phyloP scores from a whole-genome alignment of 73 alveolate species.

The Uronychia binucleata region DNA sequence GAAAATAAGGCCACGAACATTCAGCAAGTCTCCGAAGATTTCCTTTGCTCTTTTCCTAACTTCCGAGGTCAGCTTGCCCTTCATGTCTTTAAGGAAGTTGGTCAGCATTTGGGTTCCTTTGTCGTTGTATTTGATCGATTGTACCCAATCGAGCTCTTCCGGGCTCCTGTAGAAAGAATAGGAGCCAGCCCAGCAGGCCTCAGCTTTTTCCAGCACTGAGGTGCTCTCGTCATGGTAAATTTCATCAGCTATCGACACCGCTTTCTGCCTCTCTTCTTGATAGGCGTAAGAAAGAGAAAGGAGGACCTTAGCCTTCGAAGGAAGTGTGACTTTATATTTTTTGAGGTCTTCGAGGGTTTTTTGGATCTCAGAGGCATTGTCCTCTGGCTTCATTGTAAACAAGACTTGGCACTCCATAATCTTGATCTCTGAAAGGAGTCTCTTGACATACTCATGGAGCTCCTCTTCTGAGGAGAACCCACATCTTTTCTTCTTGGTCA shows the following conservation, averaged over 20 bases:
- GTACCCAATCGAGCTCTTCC: conserved; percentile 1
- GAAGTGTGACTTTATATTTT: neutral
- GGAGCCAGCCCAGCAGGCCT: conserved; percentile 13
- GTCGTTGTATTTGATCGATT: neutral
- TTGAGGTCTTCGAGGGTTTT: neutral
- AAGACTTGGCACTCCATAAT: conserved; percentile 5
- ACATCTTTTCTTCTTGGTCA: conserved; percentile 7
- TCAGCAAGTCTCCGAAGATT: conserved; percentile 5
- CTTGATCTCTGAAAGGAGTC: neutral
- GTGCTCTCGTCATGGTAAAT: neutral
- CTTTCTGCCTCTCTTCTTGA: neutral
- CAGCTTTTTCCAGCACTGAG: conserved; percentile 13
- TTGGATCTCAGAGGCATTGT: neutral
- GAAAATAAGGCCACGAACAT: neutral
- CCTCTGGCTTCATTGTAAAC: neutral
- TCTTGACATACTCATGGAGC: neutral
- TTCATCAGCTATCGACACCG: neutral
- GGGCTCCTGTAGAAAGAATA: conserved; percentile 3
- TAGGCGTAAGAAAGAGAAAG: conserved; percentile 17
- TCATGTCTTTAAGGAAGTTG: neutral
- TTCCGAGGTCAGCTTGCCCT: neutral
- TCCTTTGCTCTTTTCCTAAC: conserved; percentile 13
- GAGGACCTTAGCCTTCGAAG: conserved; percentile 12
- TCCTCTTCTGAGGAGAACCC: conserved; percentile 11
- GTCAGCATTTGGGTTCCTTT: neutral